Base-by-base conservation (phyloP, 495 filamentous ascomycete genomes). In the Aspergillus egyptiacus region DNA sequence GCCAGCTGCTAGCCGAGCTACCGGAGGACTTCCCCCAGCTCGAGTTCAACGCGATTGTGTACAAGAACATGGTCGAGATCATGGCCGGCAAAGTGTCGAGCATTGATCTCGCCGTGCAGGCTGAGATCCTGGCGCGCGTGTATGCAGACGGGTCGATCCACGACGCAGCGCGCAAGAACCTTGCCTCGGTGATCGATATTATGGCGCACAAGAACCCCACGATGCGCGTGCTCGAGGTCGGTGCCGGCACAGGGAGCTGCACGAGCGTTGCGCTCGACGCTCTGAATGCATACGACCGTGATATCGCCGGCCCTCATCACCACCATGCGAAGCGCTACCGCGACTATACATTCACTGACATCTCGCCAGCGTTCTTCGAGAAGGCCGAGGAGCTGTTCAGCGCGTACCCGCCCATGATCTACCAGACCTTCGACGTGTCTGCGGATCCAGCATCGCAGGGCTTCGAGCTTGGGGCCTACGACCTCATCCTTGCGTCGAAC, bases 171-270 rank as follows among this genome's bases (percentile, higher is more conserved):
- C 22, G 22, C 22, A 14, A 19, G 6, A 19, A 45, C 4, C 25
- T 45, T 6, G 41, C 41, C 3, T 20, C 22, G n/a, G 31, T 25
- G 2, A 2, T 48, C 0, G 33, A 38, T n/a, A 5, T 30, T 8
- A 19, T 48, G 18, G 46, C 33, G 0, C 46, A 48, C 34, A 9
- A 18, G 19, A 48, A 39, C 24, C 46, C 46, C 2, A 13, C 17
- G 0, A 38, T 48, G 46, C 35, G 36, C 7, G 37, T 48, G 6
- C 13, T 48, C 3, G 46, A 48, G 34, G 14, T 47, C 10, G 44
- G 44, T 15, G 44, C 44, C 0, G 62, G 76, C 11, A 44, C 41
- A 5, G 41, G 41, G 5, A 28, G 24, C 6, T 14, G n/a, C 6
- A 44, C 41, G 10, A 20, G 25, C 2, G 17, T 18, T 9, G 14